Evolutionary conservation across 2,329 filamentous ascomycete genomes (phyloP).

Genomic region (Fusarium sp.): DNA sequence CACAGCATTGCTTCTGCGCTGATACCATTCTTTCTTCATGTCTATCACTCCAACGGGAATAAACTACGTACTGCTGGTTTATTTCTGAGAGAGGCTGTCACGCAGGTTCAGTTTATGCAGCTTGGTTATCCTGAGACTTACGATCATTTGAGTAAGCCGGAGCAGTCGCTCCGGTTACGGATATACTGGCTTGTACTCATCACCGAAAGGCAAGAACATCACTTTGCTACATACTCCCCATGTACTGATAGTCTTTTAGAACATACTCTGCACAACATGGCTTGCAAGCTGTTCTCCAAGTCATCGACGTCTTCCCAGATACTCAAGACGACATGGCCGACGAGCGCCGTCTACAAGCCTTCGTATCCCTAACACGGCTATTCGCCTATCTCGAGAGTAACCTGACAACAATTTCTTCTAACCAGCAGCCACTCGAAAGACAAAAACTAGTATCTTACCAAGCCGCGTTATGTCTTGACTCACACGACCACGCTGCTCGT

Average conservation of each 20-base stretch:
- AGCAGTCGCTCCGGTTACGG: constrained; percentile 36
- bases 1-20: constrained; percentile 34
- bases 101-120: constrained; percentile 39
- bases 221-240: no score
- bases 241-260: neutral
- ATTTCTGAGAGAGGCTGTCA: constrained; percentile 41
- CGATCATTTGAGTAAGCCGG: constrained; percentile 10
- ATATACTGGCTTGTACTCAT: constrained; percentile 44
- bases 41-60: constrained; percentile 46
- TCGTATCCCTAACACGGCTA: constrained; percentile 37
- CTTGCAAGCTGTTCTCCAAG: constrained; percentile 37
- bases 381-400: constrained; percentile 42
- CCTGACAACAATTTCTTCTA: constrained; percentile 31
- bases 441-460: constrained; percentile 40
- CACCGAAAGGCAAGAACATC: no score
- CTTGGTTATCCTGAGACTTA: constrained; percentile 40
- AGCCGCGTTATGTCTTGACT: constrained; percentile 30
- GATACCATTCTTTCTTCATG: constrained; percentile 45
- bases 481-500: constrained; percentile 26
- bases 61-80: constrained; percentile 43
- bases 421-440: constrained; percentile 31
- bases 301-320: constrained; percentile 39
- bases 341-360: constrained; percentile 33
- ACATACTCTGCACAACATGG: constrained; percentile 42
- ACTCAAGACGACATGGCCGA: constrained; percentile 31